These are phyloP conservation scores for Termitomyces sp. DNA, from an alignment of 768 basidiomycete genomes.

Conservation along the genomic window DNA sequence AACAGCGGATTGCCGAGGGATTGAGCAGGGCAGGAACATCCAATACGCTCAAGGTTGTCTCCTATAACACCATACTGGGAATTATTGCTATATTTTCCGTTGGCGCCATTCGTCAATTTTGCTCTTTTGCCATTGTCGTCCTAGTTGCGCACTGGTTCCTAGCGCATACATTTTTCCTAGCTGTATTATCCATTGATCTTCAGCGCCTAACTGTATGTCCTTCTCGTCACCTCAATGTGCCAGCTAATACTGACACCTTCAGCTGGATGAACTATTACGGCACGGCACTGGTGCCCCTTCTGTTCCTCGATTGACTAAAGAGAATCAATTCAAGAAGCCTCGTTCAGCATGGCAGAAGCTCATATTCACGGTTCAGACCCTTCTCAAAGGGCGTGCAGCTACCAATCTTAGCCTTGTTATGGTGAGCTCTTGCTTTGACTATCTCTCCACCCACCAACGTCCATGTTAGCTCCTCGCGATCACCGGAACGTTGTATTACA, in stretches of 20 bases:
- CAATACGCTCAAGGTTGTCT: constrained; percentile 88
- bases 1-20: constrained; percentile 88
- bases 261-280: constrained; percentile 84
- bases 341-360: constrained; percentile 42
- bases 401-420: constrained; percentile 81
- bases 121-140: constrained; percentile 90
- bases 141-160: constrained; percentile 97
- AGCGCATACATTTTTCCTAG: constrained; percentile 92
- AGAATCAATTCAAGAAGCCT: constrained; percentile 31
- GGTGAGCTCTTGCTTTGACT: constrained; percentile 34
- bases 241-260: constrained; percentile 9
- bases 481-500: constrained; percentile 70
- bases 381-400: constrained; percentile 62
- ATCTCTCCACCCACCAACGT: constrained; percentile 3
- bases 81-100: constrained; percentile 69
- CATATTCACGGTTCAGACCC: constrained; percentile 34
- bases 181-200: constrained; percentile 93
- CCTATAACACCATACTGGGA: constrained; percentile 79
- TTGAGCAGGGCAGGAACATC: constrained; percentile 87
- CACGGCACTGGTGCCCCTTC: constrained; percentile 57
- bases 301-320: constrained; percentile 25
- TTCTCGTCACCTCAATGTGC: background rate
- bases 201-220: constrained; percentile 78
- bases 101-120: constrained; percentile 89
- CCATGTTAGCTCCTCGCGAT: constrained; percentile 65